Percentiles rank a stretch among this genome's conserved stretches.
Evolutionary conservation across 805 yeast species (phyloP).

Genomic region (Hanseniaspora lachancei): DNA sequence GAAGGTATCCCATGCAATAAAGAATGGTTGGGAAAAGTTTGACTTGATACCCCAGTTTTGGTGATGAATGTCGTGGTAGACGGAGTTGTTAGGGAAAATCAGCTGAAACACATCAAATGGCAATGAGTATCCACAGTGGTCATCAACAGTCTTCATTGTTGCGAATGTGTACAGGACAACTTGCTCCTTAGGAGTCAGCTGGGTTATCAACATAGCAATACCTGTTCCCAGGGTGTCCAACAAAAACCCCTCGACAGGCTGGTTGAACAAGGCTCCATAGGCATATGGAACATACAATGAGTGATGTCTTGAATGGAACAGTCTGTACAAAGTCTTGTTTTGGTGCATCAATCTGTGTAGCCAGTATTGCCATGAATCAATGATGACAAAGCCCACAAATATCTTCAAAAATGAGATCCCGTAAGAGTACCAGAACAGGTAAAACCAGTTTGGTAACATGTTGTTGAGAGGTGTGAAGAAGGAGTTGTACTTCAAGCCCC

Average conservation of each 20-base stretch:
- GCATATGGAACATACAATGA: slow-evolving; percentile 92
- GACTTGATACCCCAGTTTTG: slow-evolving; percentile 90
- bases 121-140: slow-evolving; percentile 93
- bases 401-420: slow-evolving; percentile 51
- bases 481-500: slow-evolving; percentile 29
- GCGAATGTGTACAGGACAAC: slow-evolving; percentile 68
- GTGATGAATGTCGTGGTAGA: slow-evolving; percentile 95
- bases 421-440: slow-evolving; percentile 22
- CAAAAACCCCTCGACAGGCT: slow-evolving; percentile 84
- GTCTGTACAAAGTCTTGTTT: slow-evolving; percentile 59
- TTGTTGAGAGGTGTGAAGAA: not conserved
- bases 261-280: slow-evolving; percentile 88
- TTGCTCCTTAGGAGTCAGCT: slow-evolving; percentile 64
- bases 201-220: slow-evolving; percentile 50
- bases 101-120: slow-evolving; percentile 86
- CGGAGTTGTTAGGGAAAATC: slow-evolving; percentile 86
- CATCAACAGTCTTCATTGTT: slow-evolving; percentile 93
- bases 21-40: slow-evolving; percentile 92
- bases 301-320: slow-evolving; percentile 91
- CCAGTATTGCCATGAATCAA: slow-evolving; percentile 93
- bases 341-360: slow-evolving; percentile 81
- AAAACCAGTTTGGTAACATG: slow-evolving; percentile 4
- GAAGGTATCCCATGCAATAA: slow-evolving; percentile 78
- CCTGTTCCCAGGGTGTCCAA: slow-evolving; percentile 91
- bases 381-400: slow-evolving; percentile 49